Evolutionary conservation across 176 grass and related monocot species (phyloP), one percentile per base, ranked within the genome.

Genomic region (Triticum monococcum): DNA sequence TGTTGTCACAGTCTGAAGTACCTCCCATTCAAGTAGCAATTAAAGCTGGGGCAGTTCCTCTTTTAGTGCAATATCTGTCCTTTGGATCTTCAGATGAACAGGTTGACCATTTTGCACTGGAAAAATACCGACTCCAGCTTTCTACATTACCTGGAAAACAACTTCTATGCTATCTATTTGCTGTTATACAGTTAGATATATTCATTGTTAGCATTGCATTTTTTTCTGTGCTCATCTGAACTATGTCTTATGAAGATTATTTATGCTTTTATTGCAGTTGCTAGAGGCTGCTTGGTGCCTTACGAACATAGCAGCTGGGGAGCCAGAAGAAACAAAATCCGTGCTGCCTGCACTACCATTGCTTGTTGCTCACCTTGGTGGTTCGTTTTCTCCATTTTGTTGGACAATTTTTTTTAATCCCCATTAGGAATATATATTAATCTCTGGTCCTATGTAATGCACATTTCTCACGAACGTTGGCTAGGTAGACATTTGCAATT

Each of bases 51-150:
- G 94, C 80, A 41, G 64, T 99, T 62, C 92, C 97, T 89, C 75
- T 92, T 60, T 82, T 99, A 75, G 94, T 96, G 85, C 97, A 94
- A 61, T 99, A 86, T 80, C 77, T 99, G 54, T 91, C 94, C 63
- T 99, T 99, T 89, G 97, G 97, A 72, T 99, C 92, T 26, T 64
- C 92, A 73, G 97, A 99, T 75, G 94, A 99, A 85, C 94, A 99
- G 94, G 97, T 96, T 91, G 31, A 84, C 59, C 64, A 46, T 40
- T 22, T 63, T 50, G 50, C 33, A 80, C 66, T 76, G 72, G 20
- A 76, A 90, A 69, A 86, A 87, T 77, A 48, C 5, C 41, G 12
- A 25, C 31, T 85, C 26, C 33, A 77, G 5, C 5, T 82, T 81
- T 50, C 8, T 12, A 70, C 68, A 46, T 62, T 50, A 61, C 37